Conservation (phyloP, 208 protist genomes). For the Leishmania martiniquensis region DNA sequence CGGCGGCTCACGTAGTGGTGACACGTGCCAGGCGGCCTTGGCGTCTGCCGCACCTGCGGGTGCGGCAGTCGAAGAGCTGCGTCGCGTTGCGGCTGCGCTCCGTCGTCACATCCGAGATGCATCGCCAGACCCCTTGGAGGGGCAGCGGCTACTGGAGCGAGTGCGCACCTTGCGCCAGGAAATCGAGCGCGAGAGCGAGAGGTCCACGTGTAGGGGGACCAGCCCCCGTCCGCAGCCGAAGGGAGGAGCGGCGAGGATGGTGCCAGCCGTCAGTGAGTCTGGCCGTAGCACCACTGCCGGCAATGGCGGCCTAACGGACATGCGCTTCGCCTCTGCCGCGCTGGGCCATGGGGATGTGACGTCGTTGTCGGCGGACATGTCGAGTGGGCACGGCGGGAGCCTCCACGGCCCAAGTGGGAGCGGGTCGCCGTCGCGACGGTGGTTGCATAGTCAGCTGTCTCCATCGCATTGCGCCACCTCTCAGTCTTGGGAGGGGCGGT, state of each 20-base stretch:
- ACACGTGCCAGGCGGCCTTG: background rate
- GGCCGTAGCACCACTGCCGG: background rate
- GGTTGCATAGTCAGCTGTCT: background rate
- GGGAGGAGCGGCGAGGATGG: background rate
- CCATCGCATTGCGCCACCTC: background rate
- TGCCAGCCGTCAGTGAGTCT: background rate
- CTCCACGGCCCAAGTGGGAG: background rate
- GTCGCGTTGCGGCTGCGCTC: conserved; percentile 34
- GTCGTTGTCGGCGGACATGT: background rate
- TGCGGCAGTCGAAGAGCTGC: conserved; percentile 22
- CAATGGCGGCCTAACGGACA: background rate
- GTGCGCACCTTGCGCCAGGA: conserved; percentile 38
- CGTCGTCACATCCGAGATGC: conserved; percentile 28
- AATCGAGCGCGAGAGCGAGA: conserved; percentile 4
- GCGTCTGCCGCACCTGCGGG: background rate
- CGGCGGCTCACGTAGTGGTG: background rate
- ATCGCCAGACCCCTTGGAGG: conserved; percentile 29
- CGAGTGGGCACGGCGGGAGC: background rate
- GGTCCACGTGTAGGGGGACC: background rate
- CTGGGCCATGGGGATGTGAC: background rate
- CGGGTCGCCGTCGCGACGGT: background rate
- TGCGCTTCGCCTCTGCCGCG: background rate
- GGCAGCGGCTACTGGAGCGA: conserved; percentile 38
- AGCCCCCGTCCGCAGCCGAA: background rate
- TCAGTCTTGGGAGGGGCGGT: background rate